phyloP scores from a whole-genome alignment of 345 rosid species.

The Excoecaria agallocha region DNA sequence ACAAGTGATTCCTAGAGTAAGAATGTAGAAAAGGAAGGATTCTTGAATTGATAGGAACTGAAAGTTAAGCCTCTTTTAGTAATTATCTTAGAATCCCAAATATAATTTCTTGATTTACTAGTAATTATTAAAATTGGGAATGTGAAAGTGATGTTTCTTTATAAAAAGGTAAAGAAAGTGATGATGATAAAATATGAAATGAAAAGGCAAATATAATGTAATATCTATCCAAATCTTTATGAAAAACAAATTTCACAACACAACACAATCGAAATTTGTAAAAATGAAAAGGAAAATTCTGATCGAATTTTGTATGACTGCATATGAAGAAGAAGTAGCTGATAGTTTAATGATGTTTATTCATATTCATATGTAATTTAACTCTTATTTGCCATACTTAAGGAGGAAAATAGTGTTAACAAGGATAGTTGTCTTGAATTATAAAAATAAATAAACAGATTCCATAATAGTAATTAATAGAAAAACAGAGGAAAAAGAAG shows the following conservation, averaged over 20 bases:
- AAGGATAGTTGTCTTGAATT: conserved; percentile 40
- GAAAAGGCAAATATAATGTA: conserved; percentile 11
- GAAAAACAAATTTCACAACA: too few species aligned
- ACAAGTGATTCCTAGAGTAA: conserved; percentile 23
- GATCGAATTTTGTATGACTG: neutral
- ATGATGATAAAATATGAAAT: neutral
- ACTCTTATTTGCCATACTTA: neutral
- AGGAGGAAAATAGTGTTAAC: conserved; percentile 25
- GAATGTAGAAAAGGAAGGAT: conserved; percentile 21
- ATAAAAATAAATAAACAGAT: conserved; percentile 3
- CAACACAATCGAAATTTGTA: too few species aligned
- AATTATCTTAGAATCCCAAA: neutral
- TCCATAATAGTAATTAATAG: neutral
- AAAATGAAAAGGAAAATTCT: neutral
- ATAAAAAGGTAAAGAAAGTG: conserved; percentile 16
- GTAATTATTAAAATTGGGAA: neutral
- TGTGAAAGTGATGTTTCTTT: neutral
- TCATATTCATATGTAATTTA: conserved; percentile 17
- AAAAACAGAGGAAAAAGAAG: neutral
- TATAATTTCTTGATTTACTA: conserved; percentile 13
- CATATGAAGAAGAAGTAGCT: neutral
- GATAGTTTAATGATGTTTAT: conserved; percentile 18
- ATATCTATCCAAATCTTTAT: too few species aligned
- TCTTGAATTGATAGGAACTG: conserved; percentile 20
- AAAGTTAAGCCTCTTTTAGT: conserved; percentile 23